phyloP scores from a whole-genome alignment of 768 basidiomycete genomes.

The Tremella fuciformis region DNA sequence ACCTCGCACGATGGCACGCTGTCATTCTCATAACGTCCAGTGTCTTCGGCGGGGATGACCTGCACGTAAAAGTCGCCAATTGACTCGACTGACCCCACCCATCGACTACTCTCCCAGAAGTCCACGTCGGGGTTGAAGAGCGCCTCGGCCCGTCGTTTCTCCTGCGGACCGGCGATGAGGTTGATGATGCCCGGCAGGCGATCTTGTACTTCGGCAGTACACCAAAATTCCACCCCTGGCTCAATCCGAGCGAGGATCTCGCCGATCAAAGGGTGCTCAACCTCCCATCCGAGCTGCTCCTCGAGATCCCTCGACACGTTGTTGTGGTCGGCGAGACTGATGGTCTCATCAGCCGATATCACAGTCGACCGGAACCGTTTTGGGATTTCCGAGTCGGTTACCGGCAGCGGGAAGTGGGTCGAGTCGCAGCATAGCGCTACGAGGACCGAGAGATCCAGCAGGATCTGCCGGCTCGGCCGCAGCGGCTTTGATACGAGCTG shows the following conservation, averaged over 20 bases:
- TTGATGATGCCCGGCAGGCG: constrained; percentile 72
- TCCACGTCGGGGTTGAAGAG: constrained; percentile 56
- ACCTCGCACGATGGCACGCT: no score
- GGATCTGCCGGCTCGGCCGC: constrained; percentile 61
- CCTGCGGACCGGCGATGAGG: constrained; percentile 72
- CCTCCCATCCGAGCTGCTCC: constrained; percentile 72
- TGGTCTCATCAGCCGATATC: constrained; percentile 2
- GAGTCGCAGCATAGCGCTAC: constrained; percentile 81
- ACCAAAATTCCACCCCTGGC: constrained; percentile 63
- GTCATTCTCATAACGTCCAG: constrained; percentile 14
- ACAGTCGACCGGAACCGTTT: constrained; percentile 63
- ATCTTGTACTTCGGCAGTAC: constrained; percentile 70
- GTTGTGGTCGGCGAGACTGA: constrained; percentile 24
- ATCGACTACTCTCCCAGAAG: constrained; percentile 47
- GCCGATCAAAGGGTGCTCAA: constrained; percentile 62
- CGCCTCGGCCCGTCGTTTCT: constrained; percentile 64
- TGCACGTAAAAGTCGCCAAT: constrained; percentile 59
- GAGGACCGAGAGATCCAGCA: constrained; percentile 78
- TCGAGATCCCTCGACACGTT: constrained; percentile 68
- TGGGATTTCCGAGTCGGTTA: constrained; percentile 60
- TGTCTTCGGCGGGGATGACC: constrained; percentile 53
- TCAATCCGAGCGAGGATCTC: constrained; percentile 60
- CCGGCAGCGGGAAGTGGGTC: constrained; percentile 68
- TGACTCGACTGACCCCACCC: constrained; percentile 62
- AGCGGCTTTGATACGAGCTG: constrained; percentile 11